These are phyloP conservation scores for Atalantia buxifolia DNA, from an alignment of 345 rosid genomes.

Conservation along the genomic window DNA sequence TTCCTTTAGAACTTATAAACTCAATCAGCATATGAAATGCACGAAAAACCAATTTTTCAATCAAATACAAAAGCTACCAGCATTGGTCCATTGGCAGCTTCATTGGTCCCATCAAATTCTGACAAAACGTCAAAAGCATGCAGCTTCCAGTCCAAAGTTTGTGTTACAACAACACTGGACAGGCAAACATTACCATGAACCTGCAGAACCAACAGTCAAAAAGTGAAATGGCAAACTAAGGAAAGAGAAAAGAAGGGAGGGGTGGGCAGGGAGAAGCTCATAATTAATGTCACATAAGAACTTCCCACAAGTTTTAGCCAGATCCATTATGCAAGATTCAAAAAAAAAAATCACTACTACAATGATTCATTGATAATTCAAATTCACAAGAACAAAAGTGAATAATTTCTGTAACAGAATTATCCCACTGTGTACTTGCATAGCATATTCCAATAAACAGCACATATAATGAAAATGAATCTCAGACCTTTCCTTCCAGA, in stretches of 20 bases:
- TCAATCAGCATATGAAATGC: background rate
- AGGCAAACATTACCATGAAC: slow-evolving; percentile 96
- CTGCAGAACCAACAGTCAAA: slow-evolving; percentile 39
- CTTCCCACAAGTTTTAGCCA: background rate
- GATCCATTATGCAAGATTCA: background rate
- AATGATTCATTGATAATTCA: background rate
- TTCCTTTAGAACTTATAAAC: background rate
- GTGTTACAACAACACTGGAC: slow-evolving; percentile 93
- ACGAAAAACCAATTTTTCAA: background rate
- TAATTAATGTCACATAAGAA: background rate
- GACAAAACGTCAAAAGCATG: slow-evolving; percentile 97
- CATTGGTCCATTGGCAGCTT: slow-evolving; percentile 85
- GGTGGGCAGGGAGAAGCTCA: background rate
- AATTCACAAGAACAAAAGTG: background rate
- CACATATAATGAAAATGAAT: background rate
- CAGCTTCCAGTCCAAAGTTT: slow-evolving; percentile 97
- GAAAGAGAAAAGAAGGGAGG: background rate
- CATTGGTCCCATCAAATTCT: slow-evolving; percentile 86
- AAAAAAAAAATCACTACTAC: background rate
- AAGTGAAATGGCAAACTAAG: background rate
- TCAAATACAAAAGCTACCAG: slow-evolving; percentile 63
- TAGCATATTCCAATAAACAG: background rate
- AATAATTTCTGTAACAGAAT: background rate
- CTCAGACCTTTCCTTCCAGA: background rate
- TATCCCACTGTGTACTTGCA: background rate